These are phyloP conservation scores for Tricholoma terreum DNA, from an alignment of 768 basidiomycete species.

Conservation along the genomic window DNA sequence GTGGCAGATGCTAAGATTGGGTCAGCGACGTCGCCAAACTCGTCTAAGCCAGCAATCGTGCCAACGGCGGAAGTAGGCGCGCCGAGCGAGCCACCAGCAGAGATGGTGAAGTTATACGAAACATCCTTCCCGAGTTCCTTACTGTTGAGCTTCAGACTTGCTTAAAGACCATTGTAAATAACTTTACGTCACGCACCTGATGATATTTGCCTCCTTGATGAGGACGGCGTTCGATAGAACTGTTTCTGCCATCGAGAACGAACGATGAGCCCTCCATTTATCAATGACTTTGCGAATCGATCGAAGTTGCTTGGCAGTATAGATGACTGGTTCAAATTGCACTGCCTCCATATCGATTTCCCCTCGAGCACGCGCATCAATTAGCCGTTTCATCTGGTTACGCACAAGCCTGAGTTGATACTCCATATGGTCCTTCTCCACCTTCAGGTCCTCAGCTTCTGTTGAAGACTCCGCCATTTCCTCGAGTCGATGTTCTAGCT, in stretches of 20 bases:
- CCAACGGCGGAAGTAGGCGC: slow-evolving; percentile 82
- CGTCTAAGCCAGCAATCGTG: slow-evolving; percentile 81
- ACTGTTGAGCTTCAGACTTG: slow-evolving; percentile 37
- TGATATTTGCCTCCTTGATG: slow-evolving; percentile 93
- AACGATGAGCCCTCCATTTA: slow-evolving; percentile 79
- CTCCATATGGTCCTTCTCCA: slow-evolving; percentile 92
- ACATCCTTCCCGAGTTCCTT: slow-evolving; percentile 86
- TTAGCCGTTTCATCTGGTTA: slow-evolving; percentile 76
- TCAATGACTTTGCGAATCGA: slow-evolving; percentile 80
- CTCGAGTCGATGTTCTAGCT: slow-evolving; percentile 71
- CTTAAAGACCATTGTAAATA: background rate
- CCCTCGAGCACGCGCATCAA: slow-evolving; percentile 75
- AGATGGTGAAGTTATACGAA: slow-evolving; percentile 88
- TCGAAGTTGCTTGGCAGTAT: slow-evolving; percentile 76
- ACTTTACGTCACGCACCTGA: slow-evolving; percentile 53
- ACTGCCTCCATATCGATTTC: slow-evolving; percentile 61
- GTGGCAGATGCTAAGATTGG: slow-evolving; percentile 67
- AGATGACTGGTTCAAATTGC: slow-evolving; percentile 78
- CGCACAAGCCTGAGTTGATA: slow-evolving; percentile 80
- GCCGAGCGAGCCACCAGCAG: slow-evolving; percentile 77
- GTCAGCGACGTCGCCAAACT: slow-evolving; percentile 93
- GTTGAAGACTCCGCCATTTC: slow-evolving; percentile 48
- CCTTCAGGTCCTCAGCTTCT: slow-evolving; percentile 82
- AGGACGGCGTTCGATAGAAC: slow-evolving; percentile 81
- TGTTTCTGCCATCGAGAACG: slow-evolving; percentile 91